phyloP scores from a whole-genome alignment of 148 eudicot species.

The Fallopia convolvulus region DNA sequence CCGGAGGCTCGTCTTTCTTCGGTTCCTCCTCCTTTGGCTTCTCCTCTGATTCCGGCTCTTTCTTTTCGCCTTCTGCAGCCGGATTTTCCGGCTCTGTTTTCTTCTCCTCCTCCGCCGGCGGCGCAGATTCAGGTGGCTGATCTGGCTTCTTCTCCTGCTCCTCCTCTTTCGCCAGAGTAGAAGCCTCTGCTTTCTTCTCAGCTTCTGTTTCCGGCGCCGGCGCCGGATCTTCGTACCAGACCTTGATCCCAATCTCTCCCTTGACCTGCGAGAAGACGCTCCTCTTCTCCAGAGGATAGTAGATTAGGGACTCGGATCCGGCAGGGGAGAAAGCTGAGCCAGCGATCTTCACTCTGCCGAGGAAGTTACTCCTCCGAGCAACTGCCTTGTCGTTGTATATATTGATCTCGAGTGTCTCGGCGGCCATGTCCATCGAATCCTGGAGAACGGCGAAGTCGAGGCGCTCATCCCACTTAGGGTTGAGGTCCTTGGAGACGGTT shows the following conservation, averaged over 20 bases:
- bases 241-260: slow-evolving; percentile 77
- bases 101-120: slow-evolving; percentile 16
- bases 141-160: slow-evolving; percentile 4
- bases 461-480: slow-evolving; percentile 79
- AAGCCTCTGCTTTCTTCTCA: slow-evolving; percentile 17
- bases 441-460: slow-evolving; percentile 49
- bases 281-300: slow-evolving; percentile 77
- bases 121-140: slow-evolving; percentile 3
- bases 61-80: slow-evolving; percentile 16
- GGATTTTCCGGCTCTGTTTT: slow-evolving; percentile 15
- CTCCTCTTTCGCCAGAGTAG: slow-evolving; percentile 18
- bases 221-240: slow-evolving; percentile 45
- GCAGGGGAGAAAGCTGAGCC: slow-evolving; percentile 35
- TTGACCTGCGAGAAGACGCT: slow-evolving; percentile 87
- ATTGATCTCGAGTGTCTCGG: slow-evolving; percentile 50
- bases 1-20: slow-evolving; percentile 28
- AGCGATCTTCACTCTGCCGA: slow-evolving; percentile 67
- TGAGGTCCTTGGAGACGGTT: slow-evolving; percentile 60
- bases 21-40: slow-evolving; percentile 15
- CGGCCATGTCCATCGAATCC: slow-evolving; percentile 30
- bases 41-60: slow-evolving; percentile 17
- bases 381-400: slow-evolving; percentile 71
- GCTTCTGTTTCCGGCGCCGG: slow-evolving; percentile 14
- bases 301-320: slow-evolving; percentile 45
- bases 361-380: slow-evolving; percentile 51